Percentiles rank a stretch among this genome's conserved stretches.
Evolutionary conservation across 306 rosid genomes (phyloP).

Genomic region (Hippophae gyantsensis): DNA sequence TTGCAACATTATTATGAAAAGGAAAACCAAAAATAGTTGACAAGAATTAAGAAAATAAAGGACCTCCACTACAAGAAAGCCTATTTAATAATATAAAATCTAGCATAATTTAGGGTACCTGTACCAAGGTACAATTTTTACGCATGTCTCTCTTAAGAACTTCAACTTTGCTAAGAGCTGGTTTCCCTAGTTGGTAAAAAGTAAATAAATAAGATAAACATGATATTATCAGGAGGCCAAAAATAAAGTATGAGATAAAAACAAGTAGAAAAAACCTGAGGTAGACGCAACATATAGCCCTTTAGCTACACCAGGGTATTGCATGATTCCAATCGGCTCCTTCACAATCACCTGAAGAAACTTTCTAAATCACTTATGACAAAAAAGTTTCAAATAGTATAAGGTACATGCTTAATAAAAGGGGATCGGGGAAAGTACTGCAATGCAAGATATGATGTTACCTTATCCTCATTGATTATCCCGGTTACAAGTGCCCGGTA

Average conservation of each 20-base stretch:
- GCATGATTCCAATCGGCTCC: slow-evolving; percentile 68
- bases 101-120: slow-evolving; percentile 33
- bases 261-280: slow-evolving; percentile 23
- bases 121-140: slow-evolving; percentile 64
- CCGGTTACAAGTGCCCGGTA: slow-evolving; percentile 76
- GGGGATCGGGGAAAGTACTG: neutral
- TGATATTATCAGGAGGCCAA: neutral
- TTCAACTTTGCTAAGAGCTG: slow-evolving; percentile 62
- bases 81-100: neutral
- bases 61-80: neutral
- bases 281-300: slow-evolving; percentile 44
- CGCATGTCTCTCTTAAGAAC: slow-evolving; percentile 52
- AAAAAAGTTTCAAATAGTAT: neutral
- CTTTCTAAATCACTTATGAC: neutral
- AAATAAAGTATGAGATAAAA: neutral
- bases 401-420: neutral
- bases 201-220: neutral
- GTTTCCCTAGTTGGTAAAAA: slow-evolving; percentile 55
- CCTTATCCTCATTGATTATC: slow-evolving; percentile 61
- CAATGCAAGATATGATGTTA: slow-evolving; percentile 15
- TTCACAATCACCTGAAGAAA: slow-evolving; percentile 49
- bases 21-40: no score
- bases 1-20: no score
- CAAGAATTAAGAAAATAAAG: neutral
- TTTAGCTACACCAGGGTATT: slow-evolving; percentile 72